These are phyloP conservation scores for Grosmannia clavigera DNA, from an alignment of 2,329 filamentous ascomycete genomes.

Conservation along the genomic window DNA sequence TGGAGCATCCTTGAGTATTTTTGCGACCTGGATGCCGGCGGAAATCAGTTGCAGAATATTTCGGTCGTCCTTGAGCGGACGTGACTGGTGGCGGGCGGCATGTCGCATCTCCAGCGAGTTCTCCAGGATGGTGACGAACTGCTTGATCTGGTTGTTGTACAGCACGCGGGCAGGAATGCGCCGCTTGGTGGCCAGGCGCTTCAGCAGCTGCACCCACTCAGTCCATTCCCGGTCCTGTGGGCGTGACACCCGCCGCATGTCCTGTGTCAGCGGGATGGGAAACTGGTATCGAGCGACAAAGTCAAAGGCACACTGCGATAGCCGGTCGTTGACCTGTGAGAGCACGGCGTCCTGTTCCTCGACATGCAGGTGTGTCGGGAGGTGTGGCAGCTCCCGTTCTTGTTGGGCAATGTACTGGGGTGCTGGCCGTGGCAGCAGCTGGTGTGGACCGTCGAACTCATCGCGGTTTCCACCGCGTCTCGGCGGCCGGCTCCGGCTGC, in stretches of 20 bases:
- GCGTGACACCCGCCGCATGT: constrained; percentile 64
- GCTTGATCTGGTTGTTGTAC: constrained; percentile 85
- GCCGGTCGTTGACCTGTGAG: constrained; percentile 67
- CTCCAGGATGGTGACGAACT: constrained; percentile 77
- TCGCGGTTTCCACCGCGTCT: constrained; percentile 69
- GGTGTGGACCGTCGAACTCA: constrained; percentile 80
- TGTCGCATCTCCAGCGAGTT: constrained; percentile 84
- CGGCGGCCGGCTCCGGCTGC: constrained; percentile 41
- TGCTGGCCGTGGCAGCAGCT: constrained; percentile 63
- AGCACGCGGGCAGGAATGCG: constrained; percentile 73
- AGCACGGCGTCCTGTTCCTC: constrained; percentile 78
- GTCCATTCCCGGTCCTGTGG: constrained; percentile 78
- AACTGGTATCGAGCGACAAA: constrained; percentile 89
- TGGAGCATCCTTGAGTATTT: constrained; percentile 71
- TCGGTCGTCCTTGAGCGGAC: constrained; percentile 75
- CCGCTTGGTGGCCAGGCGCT: constrained; percentile 73
- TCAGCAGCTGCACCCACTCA: constrained; percentile 81
- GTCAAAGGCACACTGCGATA: constrained; percentile 78
- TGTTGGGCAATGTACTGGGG: constrained; percentile 61
- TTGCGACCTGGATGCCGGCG: constrained; percentile 76
- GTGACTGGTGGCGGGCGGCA: constrained; percentile 70
- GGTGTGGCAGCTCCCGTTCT: constrained; percentile 67
- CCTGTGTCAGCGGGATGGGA: constrained; percentile 70
- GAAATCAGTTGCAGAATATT: constrained; percentile 82
- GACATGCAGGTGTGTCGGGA: constrained; percentile 70